Evolutionary conservation across 805 yeast genomes (phyloP).

Genomic region (Danielozyma ontarioensis): DNA sequence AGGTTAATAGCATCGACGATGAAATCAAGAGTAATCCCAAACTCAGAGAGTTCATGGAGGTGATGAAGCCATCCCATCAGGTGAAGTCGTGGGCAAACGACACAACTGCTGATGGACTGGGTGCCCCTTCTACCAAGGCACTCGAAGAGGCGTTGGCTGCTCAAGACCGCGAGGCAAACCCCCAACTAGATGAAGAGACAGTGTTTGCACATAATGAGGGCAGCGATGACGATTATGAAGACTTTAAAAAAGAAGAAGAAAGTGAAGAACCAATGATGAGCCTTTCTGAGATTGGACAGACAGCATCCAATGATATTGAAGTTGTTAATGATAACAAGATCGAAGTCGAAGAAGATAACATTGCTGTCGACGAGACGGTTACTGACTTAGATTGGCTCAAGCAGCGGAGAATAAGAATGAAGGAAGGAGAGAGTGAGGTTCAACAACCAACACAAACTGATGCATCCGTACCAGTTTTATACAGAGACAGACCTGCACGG

Average conservation of each 20-base stretch:
- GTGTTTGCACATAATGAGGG: slow-evolving; percentile 31
- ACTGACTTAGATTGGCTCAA: slow-evolving; percentile 88
- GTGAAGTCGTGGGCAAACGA: slow-evolving; percentile 75
- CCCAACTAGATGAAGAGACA: slow-evolving; percentile 1
- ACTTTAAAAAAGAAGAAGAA: slow-evolving; percentile 30
- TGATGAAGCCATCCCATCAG: slow-evolving; percentile 72
- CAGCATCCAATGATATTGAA: slow-evolving; percentile 2
- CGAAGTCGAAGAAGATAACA: slow-evolving; percentile 12
- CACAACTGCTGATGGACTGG: slow-evolving; percentile 39
- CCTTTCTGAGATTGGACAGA: slow-evolving; percentile 19
- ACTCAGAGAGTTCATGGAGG: slow-evolving; percentile 74
- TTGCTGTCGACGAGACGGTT: slow-evolving; percentile 46
- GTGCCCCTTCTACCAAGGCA: slow-evolving; percentile 41
- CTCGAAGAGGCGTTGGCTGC: slow-evolving; percentile 38
- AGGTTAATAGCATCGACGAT: slow-evolving; percentile 42
- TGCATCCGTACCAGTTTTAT: neutral
- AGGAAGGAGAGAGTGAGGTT: slow-evolving; percentile 20
- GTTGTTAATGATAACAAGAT: slow-evolving; percentile 20
- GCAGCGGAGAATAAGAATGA: slow-evolving; percentile 66
- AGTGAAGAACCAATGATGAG: slow-evolving; percentile 51
- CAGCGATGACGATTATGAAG: slow-evolving; percentile 52
- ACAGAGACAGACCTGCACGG: slow-evolving; percentile 1
- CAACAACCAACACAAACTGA: slow-evolving; percentile 11
- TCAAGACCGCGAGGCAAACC: slow-evolving; percentile 10
- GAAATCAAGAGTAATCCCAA: slow-evolving; percentile 63